phyloP scores from a whole-genome alignment of 208 protist species.

The Acanthamoeba castellanii region DNA sequence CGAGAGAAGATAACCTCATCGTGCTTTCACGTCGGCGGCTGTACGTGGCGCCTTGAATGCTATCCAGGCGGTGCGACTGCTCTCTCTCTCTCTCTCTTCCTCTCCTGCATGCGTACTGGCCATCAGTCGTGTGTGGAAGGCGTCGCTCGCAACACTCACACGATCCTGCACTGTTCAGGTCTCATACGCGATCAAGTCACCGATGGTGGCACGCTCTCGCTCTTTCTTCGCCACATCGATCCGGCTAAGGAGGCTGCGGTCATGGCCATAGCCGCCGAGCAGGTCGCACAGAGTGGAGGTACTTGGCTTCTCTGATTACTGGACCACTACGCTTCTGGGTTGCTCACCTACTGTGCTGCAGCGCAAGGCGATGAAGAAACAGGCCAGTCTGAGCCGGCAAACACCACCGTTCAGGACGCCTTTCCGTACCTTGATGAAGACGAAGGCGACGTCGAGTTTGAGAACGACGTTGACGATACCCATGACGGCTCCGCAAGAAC shows the following conservation, averaged over 20 bases:
- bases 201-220: not conserved
- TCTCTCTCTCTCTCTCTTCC: not conserved
- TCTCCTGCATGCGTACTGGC: not conserved
- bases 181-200: constrained; percentile 5
- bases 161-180: not conserved
- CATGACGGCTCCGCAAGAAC: not conserved
- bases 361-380: not conserved
- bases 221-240: constrained; percentile 29
- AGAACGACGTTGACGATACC: not conserved
- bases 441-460: not conserved
- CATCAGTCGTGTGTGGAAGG: not conserved
- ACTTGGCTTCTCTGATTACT: no score
- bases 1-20: constrained; percentile 39
- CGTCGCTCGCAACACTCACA: not conserved
- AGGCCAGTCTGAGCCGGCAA: not conserved
- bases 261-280: not conserved
- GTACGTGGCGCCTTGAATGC: constrained; percentile 37
- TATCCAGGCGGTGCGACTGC: constrained; percentile 16
- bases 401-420: not conserved
- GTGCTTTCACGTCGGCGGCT: constrained; percentile 17
- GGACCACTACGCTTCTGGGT: no score
- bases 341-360: not conserved
- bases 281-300: no score
- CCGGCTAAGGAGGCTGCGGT: not conserved
- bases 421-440: not conserved